Percentiles rank a stretch among this genome's conserved stretches.
Evolutionary conservation across 2,329 filamentous ascomycete species (phyloP).

Genomic region (Epichloe aotearoae): DNA sequence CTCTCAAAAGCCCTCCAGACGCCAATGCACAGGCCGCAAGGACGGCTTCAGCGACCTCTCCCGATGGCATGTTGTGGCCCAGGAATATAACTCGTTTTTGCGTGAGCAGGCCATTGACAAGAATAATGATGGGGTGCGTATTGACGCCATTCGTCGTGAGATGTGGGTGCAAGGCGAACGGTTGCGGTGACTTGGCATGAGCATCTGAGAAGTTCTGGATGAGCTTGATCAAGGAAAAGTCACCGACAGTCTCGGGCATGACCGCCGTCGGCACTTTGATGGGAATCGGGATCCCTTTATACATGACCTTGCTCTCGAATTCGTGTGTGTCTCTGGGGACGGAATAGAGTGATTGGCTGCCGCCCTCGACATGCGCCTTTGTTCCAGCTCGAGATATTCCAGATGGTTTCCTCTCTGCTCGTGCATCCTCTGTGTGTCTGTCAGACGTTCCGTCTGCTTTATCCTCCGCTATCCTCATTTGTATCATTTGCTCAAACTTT

Average conservation of each 20-base stretch:
- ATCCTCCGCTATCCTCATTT: constrained; percentile 63
- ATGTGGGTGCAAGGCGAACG: constrained; percentile 79
- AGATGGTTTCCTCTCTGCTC: constrained; percentile 32
- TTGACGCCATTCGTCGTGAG: constrained; percentile 80
- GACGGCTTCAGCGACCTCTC: constrained; percentile 94
- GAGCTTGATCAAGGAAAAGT: constrained; percentile 94
- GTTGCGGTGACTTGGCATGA: constrained; percentile 69
- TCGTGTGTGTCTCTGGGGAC: constrained; percentile 93
- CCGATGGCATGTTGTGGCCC: constrained; percentile 87
- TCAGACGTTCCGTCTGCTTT: constrained; percentile 29
- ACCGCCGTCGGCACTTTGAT: constrained; percentile 92
- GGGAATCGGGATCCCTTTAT: constrained; percentile 92
- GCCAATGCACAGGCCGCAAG: constrained; percentile 90
- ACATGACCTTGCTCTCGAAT: constrained; percentile 89
- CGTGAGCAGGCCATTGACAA: constrained; percentile 87
- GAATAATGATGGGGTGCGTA: constrained; percentile 89
- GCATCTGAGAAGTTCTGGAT: constrained; percentile 85
- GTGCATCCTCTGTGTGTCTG: constrained; percentile 26
- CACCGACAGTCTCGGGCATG: constrained; percentile 89
- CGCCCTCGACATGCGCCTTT: constrained; percentile 47
- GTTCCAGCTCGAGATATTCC: constrained; percentile 48
- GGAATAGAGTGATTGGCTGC: constrained; percentile 46
- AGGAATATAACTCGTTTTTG: constrained; percentile 95
- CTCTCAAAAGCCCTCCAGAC: constrained; percentile 80
- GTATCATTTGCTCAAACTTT: constrained; percentile 91